Evolutionary conservation across 768 basidiomycete genomes (phyloP).

Genomic region (Rhodosporidiobolus odoratus): DNA sequence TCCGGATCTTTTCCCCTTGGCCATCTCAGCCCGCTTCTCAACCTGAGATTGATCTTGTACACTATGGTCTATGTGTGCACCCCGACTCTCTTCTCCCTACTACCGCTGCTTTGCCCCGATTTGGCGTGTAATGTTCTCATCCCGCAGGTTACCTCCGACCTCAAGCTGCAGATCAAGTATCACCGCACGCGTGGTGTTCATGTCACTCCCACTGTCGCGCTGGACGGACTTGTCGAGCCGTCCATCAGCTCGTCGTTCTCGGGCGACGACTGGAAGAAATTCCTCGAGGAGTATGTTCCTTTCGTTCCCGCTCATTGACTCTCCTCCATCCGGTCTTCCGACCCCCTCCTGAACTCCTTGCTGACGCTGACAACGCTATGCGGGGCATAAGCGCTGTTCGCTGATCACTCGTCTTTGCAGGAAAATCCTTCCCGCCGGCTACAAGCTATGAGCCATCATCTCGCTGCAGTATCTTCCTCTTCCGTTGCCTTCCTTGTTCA

Average conservation of each 20-base stretch:
- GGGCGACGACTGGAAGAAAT: conserved; percentile 29
- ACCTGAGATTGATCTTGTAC: too few relatives aligned
- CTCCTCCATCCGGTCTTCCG: neutral
- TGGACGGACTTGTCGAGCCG: conserved; percentile 33
- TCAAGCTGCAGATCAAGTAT: conserved; percentile 36
- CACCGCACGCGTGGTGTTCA: conserved; percentile 20
- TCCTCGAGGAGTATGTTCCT: conserved; percentile 20
- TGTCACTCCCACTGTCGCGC: conserved; percentile 35
- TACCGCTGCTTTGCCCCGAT: neutral
- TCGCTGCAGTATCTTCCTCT: too few relatives aligned
- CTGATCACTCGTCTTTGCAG: neutral
- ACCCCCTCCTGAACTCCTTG: neutral
- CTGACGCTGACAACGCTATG: neutral
- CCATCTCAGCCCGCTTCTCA: neutral
- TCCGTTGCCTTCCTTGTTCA: too few relatives aligned
- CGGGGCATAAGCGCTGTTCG: neutral
- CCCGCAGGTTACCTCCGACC: conserved; percentile 11
- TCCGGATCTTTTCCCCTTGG: neutral
- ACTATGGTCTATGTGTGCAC: too few relatives aligned
- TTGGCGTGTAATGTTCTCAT: neutral
- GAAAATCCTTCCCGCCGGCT: conserved; percentile 11
- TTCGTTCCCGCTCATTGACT: neutral
- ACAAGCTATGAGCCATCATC: neutral
- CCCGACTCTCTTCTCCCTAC: neutral
- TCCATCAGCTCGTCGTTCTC: conserved; percentile 29